A percentile compares a stretch with the other conserved stretches of the same genome.
Conservation (phyloP, 495 filamentous ascomycete genomes). For the Penicillium fimorum region DNA sequence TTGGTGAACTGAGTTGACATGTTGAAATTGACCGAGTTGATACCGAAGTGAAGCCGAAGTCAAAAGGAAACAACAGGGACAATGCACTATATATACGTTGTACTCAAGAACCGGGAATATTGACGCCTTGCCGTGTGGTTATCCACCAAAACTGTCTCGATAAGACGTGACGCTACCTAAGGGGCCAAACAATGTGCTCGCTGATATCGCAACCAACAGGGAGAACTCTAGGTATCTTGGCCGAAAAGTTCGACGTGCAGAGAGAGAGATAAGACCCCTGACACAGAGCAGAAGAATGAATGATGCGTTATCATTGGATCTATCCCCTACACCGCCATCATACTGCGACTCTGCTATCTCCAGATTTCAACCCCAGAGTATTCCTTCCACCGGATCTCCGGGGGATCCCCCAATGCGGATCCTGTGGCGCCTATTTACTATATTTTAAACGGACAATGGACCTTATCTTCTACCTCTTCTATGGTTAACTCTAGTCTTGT, state of each 20-base stretch:
- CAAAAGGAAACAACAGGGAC: background rate
- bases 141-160: constrained; percentile 21
- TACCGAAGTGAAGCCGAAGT: background rate
- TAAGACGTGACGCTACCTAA: constrained; percentile 24
- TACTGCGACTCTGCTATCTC: constrained; percentile 20
- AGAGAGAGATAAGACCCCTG: constrained; percentile 12
- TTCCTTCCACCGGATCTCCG: constrained; percentile 11
- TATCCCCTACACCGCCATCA: constrained; percentile 6
- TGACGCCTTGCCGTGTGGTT: constrained; percentile 12
- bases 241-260: background rate
- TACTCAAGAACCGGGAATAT: background rate
- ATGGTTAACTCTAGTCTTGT: background rate
- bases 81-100: constrained; percentile 14
- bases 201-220: constrained; percentile 13
- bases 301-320: constrained; percentile 1
- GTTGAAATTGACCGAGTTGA: background rate
- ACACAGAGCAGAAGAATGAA: background rate
- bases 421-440: background rate
- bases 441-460: background rate
- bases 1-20: background rate
- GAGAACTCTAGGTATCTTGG: constrained; percentile 1
- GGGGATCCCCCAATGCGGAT: constrained; percentile 13
- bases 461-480: constrained; percentile 8
- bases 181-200: constrained; percentile 7
- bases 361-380: constrained; percentile 25